Conservation (phyloP, 2,329 filamentous ascomycete genomes). For the Emmonsia crescens region DNA sequence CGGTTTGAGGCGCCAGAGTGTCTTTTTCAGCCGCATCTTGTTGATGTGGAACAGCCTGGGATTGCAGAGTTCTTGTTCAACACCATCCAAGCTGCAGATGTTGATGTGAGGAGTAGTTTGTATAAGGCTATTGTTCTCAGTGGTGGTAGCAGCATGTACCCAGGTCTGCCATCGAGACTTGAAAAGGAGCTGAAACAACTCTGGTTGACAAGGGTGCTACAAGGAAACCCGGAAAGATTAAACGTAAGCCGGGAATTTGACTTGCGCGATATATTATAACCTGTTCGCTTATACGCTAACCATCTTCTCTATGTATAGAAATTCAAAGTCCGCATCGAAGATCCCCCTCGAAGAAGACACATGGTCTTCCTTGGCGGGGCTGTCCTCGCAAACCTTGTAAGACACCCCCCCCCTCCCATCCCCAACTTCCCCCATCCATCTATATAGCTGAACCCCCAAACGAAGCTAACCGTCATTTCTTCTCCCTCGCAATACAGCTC, state of each 20-base stretch:
- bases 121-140: constrained; percentile 97
- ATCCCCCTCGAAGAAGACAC: constrained; percentile 87
- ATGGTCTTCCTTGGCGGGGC: constrained; percentile 99
- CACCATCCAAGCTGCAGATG: constrained; percentile 91
- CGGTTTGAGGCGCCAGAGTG: constrained; percentile 97
- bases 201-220: constrained; percentile 85
- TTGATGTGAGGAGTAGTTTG: constrained; percentile 83
- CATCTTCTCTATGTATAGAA: constrained; percentile 44
- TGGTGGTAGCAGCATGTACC: constrained; percentile 98
- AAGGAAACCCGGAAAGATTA: constrained; percentile 83
- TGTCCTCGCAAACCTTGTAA: constrained; percentile 82
- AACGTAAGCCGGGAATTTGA: constrained; percentile 40
- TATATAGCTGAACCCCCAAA: neutral
- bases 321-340: constrained; percentile 99
- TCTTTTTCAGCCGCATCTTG: constrained; percentile 94
- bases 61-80: constrained; percentile 98
- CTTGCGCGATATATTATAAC: neutral
- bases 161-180: constrained; percentile 80
- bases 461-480: constrained; percentile 3
- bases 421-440: neutral
- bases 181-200: constrained; percentile 99
- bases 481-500: constrained; percentile 47
- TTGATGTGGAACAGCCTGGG: constrained; percentile 93
- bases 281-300: neutral
- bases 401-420: too few species aligned